A percentile compares a stretch with the other conserved stretches of the same genome.
Conservation (phyloP, 169 alveolate species). For the Cryptosporidium tyzzeri region DNA sequence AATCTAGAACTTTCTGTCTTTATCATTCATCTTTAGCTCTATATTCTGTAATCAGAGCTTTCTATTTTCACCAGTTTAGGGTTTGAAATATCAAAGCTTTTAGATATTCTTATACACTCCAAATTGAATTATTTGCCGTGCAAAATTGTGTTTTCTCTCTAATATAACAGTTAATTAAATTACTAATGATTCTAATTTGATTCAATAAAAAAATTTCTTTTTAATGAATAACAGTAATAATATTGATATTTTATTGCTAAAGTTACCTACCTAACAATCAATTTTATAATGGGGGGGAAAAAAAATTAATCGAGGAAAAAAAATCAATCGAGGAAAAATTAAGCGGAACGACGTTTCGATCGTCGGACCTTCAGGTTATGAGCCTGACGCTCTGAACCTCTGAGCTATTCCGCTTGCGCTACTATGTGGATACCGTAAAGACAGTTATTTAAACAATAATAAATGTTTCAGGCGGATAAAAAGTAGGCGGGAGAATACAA, state of each 20-base stretch:
- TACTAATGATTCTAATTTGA: background rate
- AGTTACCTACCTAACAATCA: background rate
- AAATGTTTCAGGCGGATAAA: background rate
- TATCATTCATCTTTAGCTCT: background rate
- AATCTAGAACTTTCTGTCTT: background rate
- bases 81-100: background rate
- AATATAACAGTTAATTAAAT: background rate
- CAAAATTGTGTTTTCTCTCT: background rate
- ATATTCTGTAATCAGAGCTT: background rate
- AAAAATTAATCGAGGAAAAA: background rate
- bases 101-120: no score
- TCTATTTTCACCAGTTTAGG: background rate
- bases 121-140: background rate
- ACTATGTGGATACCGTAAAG: background rate
- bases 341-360: conserved; percentile 79
- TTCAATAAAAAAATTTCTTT: background rate
- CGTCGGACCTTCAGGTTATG: conserved; percentile 79
- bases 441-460: background rate
- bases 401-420: conserved; percentile 75
- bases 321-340: background rate
- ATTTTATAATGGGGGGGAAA: background rate
- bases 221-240: background rate
- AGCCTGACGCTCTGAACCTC: conserved; percentile 79
- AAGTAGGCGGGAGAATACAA: background rate
- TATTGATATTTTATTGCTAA: no score